phyloP scores from a whole-genome alignment of 2,329 filamentous ascomycete genomes.

The Ophiostoma populinum region DNA sequence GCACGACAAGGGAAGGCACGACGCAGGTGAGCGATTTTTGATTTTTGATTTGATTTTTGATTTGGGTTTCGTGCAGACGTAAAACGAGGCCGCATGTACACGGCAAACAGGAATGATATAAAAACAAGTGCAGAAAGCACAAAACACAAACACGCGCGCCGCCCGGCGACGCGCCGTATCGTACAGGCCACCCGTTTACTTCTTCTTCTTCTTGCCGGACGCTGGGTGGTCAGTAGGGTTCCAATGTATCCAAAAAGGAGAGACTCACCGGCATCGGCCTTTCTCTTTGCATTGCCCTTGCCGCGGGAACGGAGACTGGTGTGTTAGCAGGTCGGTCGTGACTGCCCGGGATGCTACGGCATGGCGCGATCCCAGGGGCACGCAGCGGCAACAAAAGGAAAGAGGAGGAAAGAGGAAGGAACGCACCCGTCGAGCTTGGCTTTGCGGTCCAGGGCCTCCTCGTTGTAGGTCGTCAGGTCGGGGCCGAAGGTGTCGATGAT shows the following conservation, averaged over 20 bases:
- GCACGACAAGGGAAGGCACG: too few relatives aligned
- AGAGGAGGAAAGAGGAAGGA: background rate
- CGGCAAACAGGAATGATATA: too few relatives aligned
- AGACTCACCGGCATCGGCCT: constrained; percentile 27
- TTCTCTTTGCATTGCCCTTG: constrained; percentile 82
- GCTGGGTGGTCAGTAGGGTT: too few relatives aligned
- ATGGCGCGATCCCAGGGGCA: background rate
- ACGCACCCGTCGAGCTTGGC: constrained; percentile 52
- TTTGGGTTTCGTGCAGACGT: too few relatives aligned
- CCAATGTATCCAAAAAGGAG: too few relatives aligned
- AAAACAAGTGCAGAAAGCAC: too few relatives aligned
- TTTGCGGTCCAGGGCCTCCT: constrained; percentile 62
- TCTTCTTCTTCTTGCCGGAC: constrained; percentile 2
- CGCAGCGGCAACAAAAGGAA: background rate
- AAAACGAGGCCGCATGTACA: too few relatives aligned
- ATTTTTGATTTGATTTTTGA: too few relatives aligned
- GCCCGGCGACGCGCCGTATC: too few relatives aligned
- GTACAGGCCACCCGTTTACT: too few relatives aligned
- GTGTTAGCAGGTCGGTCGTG: constrained; percentile 4
- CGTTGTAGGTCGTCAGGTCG: constrained; percentile 51
- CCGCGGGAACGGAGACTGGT: constrained; percentile 57
- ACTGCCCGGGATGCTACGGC: background rate
- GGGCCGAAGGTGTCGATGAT: constrained; percentile 52
- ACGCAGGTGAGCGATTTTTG: too few relatives aligned
- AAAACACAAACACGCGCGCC: too few relatives aligned